Evolutionary conservation across 441 rosid genomes (phyloP).

Genomic region (Pelargonium myrrhifolium): DNA sequence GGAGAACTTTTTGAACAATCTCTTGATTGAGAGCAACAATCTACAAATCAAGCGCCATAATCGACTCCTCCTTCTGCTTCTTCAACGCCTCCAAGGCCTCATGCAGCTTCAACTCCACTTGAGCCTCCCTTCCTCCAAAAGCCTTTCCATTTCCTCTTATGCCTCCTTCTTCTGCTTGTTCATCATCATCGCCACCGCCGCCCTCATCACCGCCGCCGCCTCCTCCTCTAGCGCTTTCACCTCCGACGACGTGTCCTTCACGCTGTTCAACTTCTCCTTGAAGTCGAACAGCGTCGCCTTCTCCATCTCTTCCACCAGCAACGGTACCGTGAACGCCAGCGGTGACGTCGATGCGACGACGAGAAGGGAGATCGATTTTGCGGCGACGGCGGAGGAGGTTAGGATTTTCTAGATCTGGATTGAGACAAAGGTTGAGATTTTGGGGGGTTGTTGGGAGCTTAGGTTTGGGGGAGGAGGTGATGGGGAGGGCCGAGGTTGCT

Average conservation of each 20-base stretch:
- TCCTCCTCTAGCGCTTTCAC: slow-evolving; percentile 82
- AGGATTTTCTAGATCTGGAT: too few relatives aligned
- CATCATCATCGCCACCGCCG: slow-evolving; percentile 73
- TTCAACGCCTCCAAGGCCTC: slow-evolving; percentile 65
- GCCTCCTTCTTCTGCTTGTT: slow-evolving; percentile 91
- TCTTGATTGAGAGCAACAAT: too few relatives aligned
- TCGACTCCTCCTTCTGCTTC: too few relatives aligned
- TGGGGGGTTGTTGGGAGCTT: slow-evolving; percentile 29
- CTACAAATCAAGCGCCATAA: too few relatives aligned
- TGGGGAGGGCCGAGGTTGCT: slow-evolving; percentile 34
- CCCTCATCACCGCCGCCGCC: slow-evolving; percentile 68
- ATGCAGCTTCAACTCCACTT: slow-evolving; percentile 65
- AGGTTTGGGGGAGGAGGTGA: slow-evolving; percentile 31
- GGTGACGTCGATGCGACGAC: slow-evolving; percentile 31
- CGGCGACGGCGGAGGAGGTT: slow-evolving; percentile 36
- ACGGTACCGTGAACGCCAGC: slow-evolving; percentile 45
- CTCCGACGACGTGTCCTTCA: slow-evolving; percentile 69
- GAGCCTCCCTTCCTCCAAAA: slow-evolving; percentile 56
- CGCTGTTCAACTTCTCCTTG: slow-evolving; percentile 66
- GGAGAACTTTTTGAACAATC: too few relatives aligned
- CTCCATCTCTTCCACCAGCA: slow-evolving; percentile 66
- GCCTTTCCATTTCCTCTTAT: slow-evolving; percentile 60
- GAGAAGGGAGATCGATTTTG: slow-evolving; percentile 50
- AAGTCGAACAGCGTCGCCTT: slow-evolving; percentile 88
- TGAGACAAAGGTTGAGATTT: slow-evolving; percentile 28